Evolutionary conservation across 23 red algal species (phyloP), one percentile per base, ranked within the genome.

Genomic region (Gracilaria domingensis): DNA sequence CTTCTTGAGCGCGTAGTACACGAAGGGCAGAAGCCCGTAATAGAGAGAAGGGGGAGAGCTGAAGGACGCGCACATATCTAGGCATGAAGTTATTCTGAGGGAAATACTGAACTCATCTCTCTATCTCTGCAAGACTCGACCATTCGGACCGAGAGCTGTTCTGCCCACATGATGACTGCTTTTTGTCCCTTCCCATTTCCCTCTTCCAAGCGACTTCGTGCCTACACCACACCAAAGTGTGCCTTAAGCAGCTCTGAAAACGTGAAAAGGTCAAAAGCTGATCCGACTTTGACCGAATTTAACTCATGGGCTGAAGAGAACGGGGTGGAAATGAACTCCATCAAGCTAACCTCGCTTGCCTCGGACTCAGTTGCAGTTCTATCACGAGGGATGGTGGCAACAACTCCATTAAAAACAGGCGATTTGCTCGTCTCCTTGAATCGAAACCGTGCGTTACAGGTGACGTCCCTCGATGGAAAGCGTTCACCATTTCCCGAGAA

Each of bases 401-500:
- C 64, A 11, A 56, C 84, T 1, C 33, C 54, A 47, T 4, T 90
- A 51, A 42, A 69, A 40, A 81, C 55, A 23, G 74, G 74, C 7
- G 71, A 80, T 18, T 26, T 66, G 26, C 74, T 90, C 17, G 64
- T 90, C 25, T 81, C 87, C 23, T 48, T 90, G 8, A n/a, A 28
- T 80, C 76, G 56, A 40, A 90, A 90, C 44, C 12, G 47, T n/a
- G 73, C 47, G 20, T 23, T 92, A 17, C 56, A 92, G 39, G 89
- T 92, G 29, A 83, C 79, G 20, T 92, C 89, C 32, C 42, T 79
- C 23, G 89, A 83, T 33, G 59, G 23, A 34, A 77, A 83, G 28
- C 55, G 70, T 1, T 83, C 80, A 0, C 89, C 89, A 34, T 75
- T 92, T 56, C 78, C 78, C 24, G 18, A 83, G 12, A 57, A 75